phyloP scores from a whole-genome alignment of 805 yeast genomes.

The Myxozyma geophila region DNA sequence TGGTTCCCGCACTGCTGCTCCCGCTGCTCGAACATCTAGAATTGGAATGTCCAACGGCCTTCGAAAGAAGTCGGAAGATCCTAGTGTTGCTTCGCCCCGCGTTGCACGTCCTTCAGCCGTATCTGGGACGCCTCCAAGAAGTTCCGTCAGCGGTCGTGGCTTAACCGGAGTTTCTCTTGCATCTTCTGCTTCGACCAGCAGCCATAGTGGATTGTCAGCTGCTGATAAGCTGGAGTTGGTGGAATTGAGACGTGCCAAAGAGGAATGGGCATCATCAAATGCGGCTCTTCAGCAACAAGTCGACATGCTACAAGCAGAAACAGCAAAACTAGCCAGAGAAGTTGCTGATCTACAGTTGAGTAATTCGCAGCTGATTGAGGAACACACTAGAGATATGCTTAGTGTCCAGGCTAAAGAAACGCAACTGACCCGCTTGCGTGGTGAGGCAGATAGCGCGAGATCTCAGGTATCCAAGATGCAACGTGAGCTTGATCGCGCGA shows the following conservation, averaged over 20 bases:
- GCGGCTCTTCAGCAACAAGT: conserved; percentile 43
- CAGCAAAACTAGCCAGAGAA: conserved; percentile 45
- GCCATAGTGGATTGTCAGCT: conserved; percentile 23
- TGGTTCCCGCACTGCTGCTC: conserved; percentile 1
- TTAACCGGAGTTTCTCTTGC: conserved; percentile 35
- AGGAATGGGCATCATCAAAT: conserved; percentile 51
- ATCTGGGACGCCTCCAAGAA: conserved; percentile 8
- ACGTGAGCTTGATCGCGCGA: conserved; percentile 53
- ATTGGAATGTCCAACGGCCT: conserved; percentile 3
- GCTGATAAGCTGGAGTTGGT: conserved; percentile 55
- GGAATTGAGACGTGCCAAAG: conserved; percentile 58
- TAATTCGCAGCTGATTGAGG: conserved; percentile 50
- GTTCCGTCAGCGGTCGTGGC: conserved; percentile 22
- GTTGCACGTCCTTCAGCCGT: neutral
- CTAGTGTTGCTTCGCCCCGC: conserved; percentile 3
- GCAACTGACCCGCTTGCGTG: conserved; percentile 61
- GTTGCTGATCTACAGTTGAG: conserved; percentile 45
- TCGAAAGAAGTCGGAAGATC: conserved; percentile 18
- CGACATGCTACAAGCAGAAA: conserved; percentile 43
- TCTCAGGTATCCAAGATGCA: conserved; percentile 48
- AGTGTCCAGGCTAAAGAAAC: conserved; percentile 70
- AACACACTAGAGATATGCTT: conserved; percentile 56
- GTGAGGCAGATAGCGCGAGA: conserved; percentile 65
- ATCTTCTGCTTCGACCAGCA: conserved; percentile 13
- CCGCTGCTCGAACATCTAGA: conserved; percentile 4